These are phyloP conservation scores for Metschnikowia reukaufii DNA, from an alignment of 805 yeast species.

Conservation along the genomic window DNA sequence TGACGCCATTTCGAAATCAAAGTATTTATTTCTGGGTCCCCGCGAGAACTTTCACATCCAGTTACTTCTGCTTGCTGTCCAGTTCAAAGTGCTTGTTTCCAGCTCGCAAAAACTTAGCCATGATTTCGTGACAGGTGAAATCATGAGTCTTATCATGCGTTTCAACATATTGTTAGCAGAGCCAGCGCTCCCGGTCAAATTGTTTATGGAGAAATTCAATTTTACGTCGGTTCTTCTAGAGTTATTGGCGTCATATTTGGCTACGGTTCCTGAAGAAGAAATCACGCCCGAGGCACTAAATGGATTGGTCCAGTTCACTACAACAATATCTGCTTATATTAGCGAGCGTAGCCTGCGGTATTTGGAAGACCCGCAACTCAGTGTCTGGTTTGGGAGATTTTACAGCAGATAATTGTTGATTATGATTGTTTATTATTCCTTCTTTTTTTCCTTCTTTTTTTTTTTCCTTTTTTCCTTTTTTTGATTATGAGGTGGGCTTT, in stretches of 20 bases:
- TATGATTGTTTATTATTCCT: no score
- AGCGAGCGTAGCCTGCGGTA: conserved; percentile 1
- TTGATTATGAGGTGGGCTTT: no score
- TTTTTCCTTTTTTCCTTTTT: no score
- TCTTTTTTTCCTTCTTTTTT: no score
- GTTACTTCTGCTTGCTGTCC: conserved; percentile 1
- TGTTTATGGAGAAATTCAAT: conserved; percentile 2
- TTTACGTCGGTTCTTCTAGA: conserved; percentile 8
- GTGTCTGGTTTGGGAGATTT: conserved; percentile 12
- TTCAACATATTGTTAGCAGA: conserved; percentile 3
- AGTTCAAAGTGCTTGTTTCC: conserved; percentile 7
- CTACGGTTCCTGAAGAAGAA: conserved; percentile 1
- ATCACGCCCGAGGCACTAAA: conserved; percentile 7
- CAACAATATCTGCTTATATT: conserved; percentile 4
- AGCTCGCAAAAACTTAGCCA: neutral
- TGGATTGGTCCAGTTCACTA: conserved; percentile 11
- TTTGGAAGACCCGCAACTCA: conserved; percentile 7
- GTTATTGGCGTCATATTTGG: conserved; percentile 10
- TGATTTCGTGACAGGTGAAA: conserved; percentile 2
- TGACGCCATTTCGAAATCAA: neutral
- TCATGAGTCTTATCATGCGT: conserved; percentile 4
- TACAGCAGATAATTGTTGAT: neutral
- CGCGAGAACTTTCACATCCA: conserved; percentile 3
- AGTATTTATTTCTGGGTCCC: neutral
- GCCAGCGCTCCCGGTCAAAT: conserved; percentile 1